Conservation (phyloP, 1,284 basidiomycete genomes). For the Phellinidium pouzarii region DNA sequence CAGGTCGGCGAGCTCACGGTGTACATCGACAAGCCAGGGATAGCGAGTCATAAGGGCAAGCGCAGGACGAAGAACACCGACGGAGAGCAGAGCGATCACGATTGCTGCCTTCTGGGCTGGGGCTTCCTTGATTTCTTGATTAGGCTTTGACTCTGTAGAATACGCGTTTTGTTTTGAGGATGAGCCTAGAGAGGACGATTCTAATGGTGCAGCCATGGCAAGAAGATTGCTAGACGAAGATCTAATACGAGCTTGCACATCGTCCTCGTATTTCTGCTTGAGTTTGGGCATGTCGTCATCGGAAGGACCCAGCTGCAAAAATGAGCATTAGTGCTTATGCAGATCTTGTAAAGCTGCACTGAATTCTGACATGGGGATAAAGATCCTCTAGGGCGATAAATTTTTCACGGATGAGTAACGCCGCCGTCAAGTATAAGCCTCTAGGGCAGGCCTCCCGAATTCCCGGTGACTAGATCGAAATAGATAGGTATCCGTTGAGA, state of each 20-base stretch:
- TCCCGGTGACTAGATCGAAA: slow-evolving; percentile 41
- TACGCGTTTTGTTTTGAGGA: slow-evolving; percentile 24
- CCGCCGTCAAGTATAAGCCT: slow-evolving; percentile 77
- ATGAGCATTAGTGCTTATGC: neutral
- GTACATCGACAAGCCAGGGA: slow-evolving; percentile 80
- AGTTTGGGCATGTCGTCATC: slow-evolving; percentile 72
- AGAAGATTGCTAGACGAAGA: slow-evolving; percentile 74
- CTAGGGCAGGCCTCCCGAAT: slow-evolving; percentile 57
- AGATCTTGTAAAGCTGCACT: slow-evolving; percentile 21
- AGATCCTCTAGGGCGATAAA: slow-evolving; percentile 83
- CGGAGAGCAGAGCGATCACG: slow-evolving; percentile 72
- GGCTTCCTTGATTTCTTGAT: slow-evolving; percentile 43
- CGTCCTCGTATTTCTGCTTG: slow-evolving; percentile 60
- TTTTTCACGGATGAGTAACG: slow-evolving; percentile 83
- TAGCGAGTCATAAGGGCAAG: slow-evolving; percentile 76
- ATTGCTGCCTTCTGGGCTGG: slow-evolving; percentile 83
- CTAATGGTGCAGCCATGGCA: slow-evolving; percentile 85
- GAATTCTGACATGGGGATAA: slow-evolving; percentile 70
- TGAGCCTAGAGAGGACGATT: slow-evolving; percentile 37
- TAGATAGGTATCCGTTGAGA: slow-evolving; percentile 13
- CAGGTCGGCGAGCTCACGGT: slow-evolving; percentile 80
- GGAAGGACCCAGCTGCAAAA: slow-evolving; percentile 59
- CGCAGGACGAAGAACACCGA: slow-evolving; percentile 79
- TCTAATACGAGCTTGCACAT: slow-evolving; percentile 58
- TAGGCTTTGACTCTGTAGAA: slow-evolving; percentile 21